Base-by-base conservation (phyloP, 345 rosid species). In the Syzygium oleosum region DNA sequence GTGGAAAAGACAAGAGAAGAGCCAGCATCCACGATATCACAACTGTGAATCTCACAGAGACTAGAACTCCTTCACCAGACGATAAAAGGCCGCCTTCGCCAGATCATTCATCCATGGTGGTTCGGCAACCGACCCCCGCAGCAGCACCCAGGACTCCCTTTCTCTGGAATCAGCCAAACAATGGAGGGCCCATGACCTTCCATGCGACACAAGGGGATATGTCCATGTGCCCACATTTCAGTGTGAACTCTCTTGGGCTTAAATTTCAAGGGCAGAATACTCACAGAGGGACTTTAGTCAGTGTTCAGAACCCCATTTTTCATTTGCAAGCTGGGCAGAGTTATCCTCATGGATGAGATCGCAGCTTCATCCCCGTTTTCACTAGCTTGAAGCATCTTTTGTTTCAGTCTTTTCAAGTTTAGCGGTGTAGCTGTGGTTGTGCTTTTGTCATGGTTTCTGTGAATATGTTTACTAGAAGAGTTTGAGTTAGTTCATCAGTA, bases 1-100 rank as follows among this genome's bases (percentile, higher is more conserved):
- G 97, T 61, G 94, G 99, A 85, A 98, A 98, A 88, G 99, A 98
- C 85, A 98, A 96, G 95, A 92, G 98, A 84, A 92, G 99, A 89
- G 97, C 99, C 27, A 97, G 99, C 92, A 97, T 97, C 89, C 99
- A 97, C 88, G 99, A 97, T 88, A 97, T 97, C 85, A 97, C 99
- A 29, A 96, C 99, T 14, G 97, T 93, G 85, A 95, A 93, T 88
- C 91, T 95, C 84, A 86, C 91, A 7, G 98, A 95, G 58, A 53
- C 86, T 1, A 91, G 94, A 87, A 92, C 93, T 52, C 90, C 93
- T 78, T 94, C 94, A 0, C 97, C 95, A 1, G 96, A 94, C 41
- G 85, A 85, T 58, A 90, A 90, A 79, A 83, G 88, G 86, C 80
- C 68, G 17, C 53, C 90, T 77, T 92, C 94, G 7, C 95, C 94